Percentiles rank a stretch among this genome's conserved stretches.
Conservation (phyloP, 2,329 filamentous ascomycete genomes). For the Phyllosticta citribraziliensis region DNA sequence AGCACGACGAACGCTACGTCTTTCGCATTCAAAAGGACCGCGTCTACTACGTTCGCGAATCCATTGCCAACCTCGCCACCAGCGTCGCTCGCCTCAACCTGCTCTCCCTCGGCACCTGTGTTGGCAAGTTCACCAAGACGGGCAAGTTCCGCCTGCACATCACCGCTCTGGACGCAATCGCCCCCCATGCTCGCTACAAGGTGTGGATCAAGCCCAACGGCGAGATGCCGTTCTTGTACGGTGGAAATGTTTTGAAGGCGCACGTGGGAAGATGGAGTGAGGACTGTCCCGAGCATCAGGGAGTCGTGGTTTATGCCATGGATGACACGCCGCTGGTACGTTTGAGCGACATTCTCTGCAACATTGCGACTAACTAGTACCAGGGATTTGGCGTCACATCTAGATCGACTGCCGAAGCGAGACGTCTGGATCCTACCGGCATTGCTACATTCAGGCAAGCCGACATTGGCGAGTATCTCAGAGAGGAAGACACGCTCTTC, state of each 20-base stretch:
- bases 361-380: neutral
- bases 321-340: conserved; percentile 68
- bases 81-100: conserved; percentile 74
- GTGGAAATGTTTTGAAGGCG: conserved; percentile 76
- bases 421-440: conserved; percentile 79
- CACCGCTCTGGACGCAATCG: conserved; percentile 80
- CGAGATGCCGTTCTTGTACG: conserved; percentile 95
- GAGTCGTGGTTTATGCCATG: conserved; percentile 84
- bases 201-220: conserved; percentile 95
- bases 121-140: conserved; percentile 71
- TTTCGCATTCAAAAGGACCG: conserved; percentile 63
- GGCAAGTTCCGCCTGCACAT: conserved; percentile 93
- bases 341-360: neutral
- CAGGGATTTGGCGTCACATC: conserved; percentile 88
- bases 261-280: conserved; percentile 79
- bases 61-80: conserved; percentile 82
- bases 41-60: conserved; percentile 86
- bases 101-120: conserved; percentile 77
- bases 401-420: conserved; percentile 72
- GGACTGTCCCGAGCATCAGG: conserved; percentile 87
- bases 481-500: conserved; percentile 64
- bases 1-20: conserved; percentile 26
- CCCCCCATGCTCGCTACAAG: conserved; percentile 89
- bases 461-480: conserved; percentile 88
- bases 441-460: conserved; percentile 85